phyloP scores from a whole-genome alignment of 192 early-diverging fungal species.

The Gaertneriomyces sp. region DNA sequence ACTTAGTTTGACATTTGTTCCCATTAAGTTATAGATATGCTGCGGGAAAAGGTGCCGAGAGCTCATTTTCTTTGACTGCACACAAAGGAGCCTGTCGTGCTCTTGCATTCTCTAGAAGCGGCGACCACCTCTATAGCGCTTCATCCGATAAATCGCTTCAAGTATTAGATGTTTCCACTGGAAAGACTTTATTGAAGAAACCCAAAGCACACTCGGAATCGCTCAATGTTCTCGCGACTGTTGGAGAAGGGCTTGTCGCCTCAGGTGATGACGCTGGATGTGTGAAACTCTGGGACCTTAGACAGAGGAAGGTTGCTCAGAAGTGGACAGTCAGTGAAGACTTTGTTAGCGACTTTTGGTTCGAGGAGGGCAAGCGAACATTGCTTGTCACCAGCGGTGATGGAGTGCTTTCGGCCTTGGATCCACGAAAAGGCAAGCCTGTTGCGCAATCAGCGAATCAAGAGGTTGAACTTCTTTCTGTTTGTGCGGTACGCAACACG shows the following conservation, averaged over 20 bases:
- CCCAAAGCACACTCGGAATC: slow-evolving; percentile 82
- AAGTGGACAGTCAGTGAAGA: slow-evolving; percentile 85
- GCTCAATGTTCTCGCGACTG: slow-evolving; percentile 67
- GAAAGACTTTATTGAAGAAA: slow-evolving; percentile 66
- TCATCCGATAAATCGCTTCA: slow-evolving; percentile 85
- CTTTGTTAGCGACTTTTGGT: slow-evolving; percentile 87
- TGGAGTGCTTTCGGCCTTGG: slow-evolving; percentile 85
- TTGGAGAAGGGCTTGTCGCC: slow-evolving; percentile 76
- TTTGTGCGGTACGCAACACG: slow-evolving; percentile 67
- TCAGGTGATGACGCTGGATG: slow-evolving; percentile 91
- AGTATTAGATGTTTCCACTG: slow-evolving; percentile 70
- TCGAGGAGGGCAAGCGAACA: slow-evolving; percentile 65
- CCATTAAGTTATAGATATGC: slow-evolving; percentile 17
- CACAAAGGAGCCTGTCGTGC: slow-evolving; percentile 87
- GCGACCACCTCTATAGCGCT: slow-evolving; percentile 58
- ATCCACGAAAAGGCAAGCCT: slow-evolving; percentile 83
- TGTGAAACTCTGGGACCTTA: slow-evolving; percentile 93
- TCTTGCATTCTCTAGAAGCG: slow-evolving; percentile 55
- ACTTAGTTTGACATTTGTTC: no score
- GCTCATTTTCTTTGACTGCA: slow-evolving; percentile 46
- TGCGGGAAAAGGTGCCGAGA: background rate
- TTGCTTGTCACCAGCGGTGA: slow-evolving; percentile 84
- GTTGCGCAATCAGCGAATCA: slow-evolving; percentile 86
- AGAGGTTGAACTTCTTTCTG: slow-evolving; percentile 91
- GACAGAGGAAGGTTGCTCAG: slow-evolving; percentile 70